Conservation (phyloP, 768 basidiomycete species). For the Mycena rosella region DNA sequence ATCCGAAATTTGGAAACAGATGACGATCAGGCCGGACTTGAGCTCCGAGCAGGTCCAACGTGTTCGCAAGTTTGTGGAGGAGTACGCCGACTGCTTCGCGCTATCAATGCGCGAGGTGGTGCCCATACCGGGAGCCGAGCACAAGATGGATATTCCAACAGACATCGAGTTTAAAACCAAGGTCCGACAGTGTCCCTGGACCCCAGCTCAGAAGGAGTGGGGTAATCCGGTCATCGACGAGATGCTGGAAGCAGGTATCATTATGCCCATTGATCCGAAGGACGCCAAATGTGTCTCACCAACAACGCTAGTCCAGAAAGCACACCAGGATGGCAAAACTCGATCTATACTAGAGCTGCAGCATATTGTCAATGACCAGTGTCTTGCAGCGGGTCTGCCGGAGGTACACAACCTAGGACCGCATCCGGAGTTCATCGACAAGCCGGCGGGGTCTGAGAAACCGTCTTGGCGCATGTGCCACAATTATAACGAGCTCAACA, state of each 20-base stretch:
- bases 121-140: slow-evolving; percentile 45
- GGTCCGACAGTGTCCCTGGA: slow-evolving; percentile 46
- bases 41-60: background rate
- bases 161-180: slow-evolving; percentile 44
- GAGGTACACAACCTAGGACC: slow-evolving; percentile 28
- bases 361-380: slow-evolving; percentile 49
- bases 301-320: slow-evolving; percentile 52
- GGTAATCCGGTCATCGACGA: slow-evolving; percentile 45
- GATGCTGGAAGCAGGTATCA: slow-evolving; percentile 50
- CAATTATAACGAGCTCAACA: background rate
- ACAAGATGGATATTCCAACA: slow-evolving; percentile 48
- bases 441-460: background rate
- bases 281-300: slow-evolving; percentile 50
- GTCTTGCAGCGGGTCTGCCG: slow-evolving; percentile 41
- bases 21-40: slow-evolving; percentile 1
- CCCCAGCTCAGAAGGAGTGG: slow-evolving; percentile 38
- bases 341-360: slow-evolving; percentile 49
- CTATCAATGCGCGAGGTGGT: slow-evolving; percentile 44
- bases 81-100: slow-evolving; percentile 5
- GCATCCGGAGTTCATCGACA: background rate
- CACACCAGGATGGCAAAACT: slow-evolving; percentile 42
- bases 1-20: background rate
- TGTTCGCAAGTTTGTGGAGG: background rate
- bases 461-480: background rate
- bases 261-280: slow-evolving; percentile 40